Evolutionary conservation across 768 basidiomycete species (phyloP).

Genomic region (Lentinula lateritia): DNA sequence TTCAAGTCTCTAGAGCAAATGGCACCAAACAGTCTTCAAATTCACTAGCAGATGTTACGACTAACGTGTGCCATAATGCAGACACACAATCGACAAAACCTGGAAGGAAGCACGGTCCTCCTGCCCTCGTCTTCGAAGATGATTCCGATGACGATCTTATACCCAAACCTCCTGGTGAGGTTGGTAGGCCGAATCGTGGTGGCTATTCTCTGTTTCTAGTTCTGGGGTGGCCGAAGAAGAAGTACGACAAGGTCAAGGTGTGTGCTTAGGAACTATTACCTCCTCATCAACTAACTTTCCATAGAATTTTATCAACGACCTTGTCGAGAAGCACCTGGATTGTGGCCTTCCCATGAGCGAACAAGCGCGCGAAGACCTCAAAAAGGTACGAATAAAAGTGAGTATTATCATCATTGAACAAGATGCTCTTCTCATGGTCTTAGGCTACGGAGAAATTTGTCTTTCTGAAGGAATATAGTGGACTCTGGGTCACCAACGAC

Average conservation of each 20-base stretch:
- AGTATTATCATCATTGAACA: not conserved
- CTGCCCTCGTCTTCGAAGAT: not conserved
- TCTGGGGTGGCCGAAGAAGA: conserved; percentile 9
- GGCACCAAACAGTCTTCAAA: too few relatives aligned
- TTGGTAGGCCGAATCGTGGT: too few relatives aligned
- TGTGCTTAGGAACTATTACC: not conserved
- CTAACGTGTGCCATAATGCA: not conserved
- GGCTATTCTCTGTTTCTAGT: conserved; percentile 13
- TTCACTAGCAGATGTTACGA: too few relatives aligned
- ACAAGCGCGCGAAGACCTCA: not conserved
- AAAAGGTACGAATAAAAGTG: not conserved
- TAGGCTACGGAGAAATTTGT: not conserved
- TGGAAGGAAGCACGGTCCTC: not conserved
- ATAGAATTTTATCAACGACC: not conserved
- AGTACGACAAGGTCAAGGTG: conserved; percentile 13
- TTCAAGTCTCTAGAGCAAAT: not conserved
- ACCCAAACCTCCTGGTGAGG: conserved; percentile 10
- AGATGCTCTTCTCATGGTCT: not conserved
- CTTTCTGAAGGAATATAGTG: not conserved
- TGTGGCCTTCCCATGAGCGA: not conserved
- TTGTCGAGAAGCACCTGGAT: not conserved
- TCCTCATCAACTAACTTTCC: too few relatives aligned
- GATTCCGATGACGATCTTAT: conserved; percentile 3
- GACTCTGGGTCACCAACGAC: not conserved
- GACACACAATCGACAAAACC: not conserved